These are phyloP conservation scores for Calonectria multiphialidica DNA, from an alignment of 2,329 filamentous ascomycete species.

Conservation along the genomic window DNA sequence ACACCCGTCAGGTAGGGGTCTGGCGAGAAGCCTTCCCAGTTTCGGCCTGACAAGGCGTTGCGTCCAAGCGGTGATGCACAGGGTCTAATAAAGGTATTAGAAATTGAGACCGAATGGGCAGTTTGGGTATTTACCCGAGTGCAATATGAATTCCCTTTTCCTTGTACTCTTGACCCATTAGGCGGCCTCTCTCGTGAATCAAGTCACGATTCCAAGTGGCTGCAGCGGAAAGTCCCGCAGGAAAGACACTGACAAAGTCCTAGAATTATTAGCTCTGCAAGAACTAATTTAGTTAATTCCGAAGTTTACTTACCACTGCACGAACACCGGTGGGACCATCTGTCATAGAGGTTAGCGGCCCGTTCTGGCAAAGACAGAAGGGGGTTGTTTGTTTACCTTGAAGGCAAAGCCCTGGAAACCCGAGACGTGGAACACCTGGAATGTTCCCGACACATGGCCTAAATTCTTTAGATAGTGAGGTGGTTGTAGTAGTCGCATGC, in stretches of 20 bases:
- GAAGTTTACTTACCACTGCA: background rate
- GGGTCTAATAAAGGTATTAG: background rate
- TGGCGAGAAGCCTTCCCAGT: slow-evolving; percentile 14
- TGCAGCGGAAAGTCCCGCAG: background rate
- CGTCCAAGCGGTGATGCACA: background rate
- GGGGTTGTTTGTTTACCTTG: background rate
- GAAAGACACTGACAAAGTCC: slow-evolving; percentile 1
- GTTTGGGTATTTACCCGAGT: background rate
- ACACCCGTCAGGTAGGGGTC: slow-evolving; percentile 7
- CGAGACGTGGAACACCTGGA: background rate
- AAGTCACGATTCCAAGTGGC: background rate
- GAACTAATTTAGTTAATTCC: background rate
- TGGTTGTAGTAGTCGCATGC: background rate
- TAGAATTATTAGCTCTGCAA: background rate
- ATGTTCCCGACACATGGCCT: background rate
- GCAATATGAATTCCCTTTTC: slow-evolving; percentile 8
- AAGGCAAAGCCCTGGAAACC: slow-evolving; percentile 2
- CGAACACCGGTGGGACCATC: background rate
- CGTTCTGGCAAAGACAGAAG: too few species aligned
- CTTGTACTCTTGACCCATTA: background rate
- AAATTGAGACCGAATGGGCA: too few species aligned
- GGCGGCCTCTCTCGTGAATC: background rate
- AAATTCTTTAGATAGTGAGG: background rate
- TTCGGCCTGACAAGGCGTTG: background rate
- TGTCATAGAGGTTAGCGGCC: background rate